phyloP scores from a whole-genome alignment of 2,329 filamentous ascomycete species.

The Aquanectria penicillioides region DNA sequence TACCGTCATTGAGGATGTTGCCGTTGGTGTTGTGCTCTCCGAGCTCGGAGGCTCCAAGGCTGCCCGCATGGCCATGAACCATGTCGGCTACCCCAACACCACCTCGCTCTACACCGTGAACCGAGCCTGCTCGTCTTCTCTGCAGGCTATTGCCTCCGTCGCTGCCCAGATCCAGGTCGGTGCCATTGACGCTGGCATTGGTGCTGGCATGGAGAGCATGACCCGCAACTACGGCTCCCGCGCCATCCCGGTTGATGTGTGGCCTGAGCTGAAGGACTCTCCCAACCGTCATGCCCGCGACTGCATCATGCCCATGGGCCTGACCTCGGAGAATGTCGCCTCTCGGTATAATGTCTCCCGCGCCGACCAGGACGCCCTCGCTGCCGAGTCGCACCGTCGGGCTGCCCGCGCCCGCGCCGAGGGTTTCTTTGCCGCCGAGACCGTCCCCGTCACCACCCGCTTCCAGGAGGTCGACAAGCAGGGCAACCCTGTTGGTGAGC shows the following conservation, averaged over 20 bases:
- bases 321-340: slow-evolving; percentile 91
- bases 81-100: slow-evolving; percentile 78
- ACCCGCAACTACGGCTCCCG: slow-evolving; percentile 86
- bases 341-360: slow-evolving; percentile 77
- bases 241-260: slow-evolving; percentile 86
- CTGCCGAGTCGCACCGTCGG: slow-evolving; percentile 76
- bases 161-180: slow-evolving; percentile 81
- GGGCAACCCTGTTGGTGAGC: slow-evolving; percentile 64
- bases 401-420: slow-evolving; percentile 75
- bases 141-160: slow-evolving; percentile 80
- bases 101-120: slow-evolving; percentile 89
- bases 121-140: slow-evolving; percentile 82
- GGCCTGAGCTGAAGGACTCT: slow-evolving; percentile 76
- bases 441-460: slow-evolving; percentile 79
- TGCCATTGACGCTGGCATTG: slow-evolving; percentile 78
- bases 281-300: slow-evolving; percentile 76
- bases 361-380: slow-evolving; percentile 85
- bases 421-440: slow-evolving; percentile 81
- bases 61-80: slow-evolving; percentile 88
- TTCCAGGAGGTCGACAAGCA: slow-evolving; percentile 72
- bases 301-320: slow-evolving; percentile 94
- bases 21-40: slow-evolving; percentile 87
- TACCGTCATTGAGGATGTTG: slow-evolving; percentile 76
- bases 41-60: slow-evolving; percentile 93
- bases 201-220: slow-evolving; percentile 96